A percentile compares a stretch with the other conserved stretches of the same genome.
These are phyloP conservation scores for Phellinidium pouzarii DNA, from an alignment of 1,284 basidiomycete genomes.

Conservation along the genomic window DNA sequence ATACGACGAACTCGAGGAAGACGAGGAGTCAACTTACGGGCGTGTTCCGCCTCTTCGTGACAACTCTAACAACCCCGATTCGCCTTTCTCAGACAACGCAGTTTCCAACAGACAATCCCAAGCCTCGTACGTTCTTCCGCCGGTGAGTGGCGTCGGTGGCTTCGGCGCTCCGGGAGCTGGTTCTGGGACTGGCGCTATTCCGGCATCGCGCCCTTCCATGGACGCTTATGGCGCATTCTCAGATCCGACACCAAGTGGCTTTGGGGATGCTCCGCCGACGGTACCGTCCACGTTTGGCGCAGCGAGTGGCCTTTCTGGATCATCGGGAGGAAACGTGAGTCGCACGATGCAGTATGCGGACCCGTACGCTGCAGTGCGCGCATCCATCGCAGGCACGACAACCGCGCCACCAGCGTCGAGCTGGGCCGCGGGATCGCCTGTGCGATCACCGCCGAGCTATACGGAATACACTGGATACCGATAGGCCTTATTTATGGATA, in stretches of 20 bases:
- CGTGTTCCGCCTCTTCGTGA: constrained; percentile 28
- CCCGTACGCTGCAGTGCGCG: constrained; percentile 70
- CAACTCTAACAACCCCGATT: constrained; percentile 32
- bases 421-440: constrained; percentile 8
- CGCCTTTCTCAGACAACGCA: constrained; percentile 44
- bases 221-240: constrained; percentile 85
- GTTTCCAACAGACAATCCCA: constrained; percentile 39
- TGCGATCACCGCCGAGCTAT: constrained; percentile 12
- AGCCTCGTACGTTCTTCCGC: constrained; percentile 26
- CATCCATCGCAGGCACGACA: constrained; percentile 33
- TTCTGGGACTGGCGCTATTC: constrained; percentile 25
- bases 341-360: constrained; percentile 86
- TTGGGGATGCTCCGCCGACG: constrained; percentile 30
- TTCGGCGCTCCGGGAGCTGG: constrained; percentile 29
- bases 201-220: constrained; percentile 55
- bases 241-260: constrained; percentile 71
- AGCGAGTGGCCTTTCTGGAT: constrained; percentile 23
- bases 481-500: constrained; percentile 4
- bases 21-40: constrained; percentile 43
- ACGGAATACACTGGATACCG: constrained; percentile 18
- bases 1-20: constrained; percentile 37
- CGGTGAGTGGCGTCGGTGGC: constrained; percentile 27
- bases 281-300: constrained; percentile 25
- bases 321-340: constrained; percentile 51
- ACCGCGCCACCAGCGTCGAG: neutral